Evolutionary conservation across 2,329 filamentous ascomycete species (phyloP), one percentile per base, ranked within the genome.

Genomic region (Aspergillus tanneri): DNA sequence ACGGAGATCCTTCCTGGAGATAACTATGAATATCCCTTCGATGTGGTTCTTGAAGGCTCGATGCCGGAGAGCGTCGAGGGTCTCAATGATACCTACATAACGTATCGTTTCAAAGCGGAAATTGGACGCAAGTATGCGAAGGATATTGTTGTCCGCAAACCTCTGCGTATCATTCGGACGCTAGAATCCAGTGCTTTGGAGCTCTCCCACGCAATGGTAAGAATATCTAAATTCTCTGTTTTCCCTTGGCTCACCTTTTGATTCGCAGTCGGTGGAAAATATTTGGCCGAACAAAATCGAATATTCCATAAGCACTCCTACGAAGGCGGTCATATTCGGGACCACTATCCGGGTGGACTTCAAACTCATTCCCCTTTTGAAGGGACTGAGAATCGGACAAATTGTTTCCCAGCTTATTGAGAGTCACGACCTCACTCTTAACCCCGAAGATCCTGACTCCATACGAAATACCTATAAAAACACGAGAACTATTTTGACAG

Each of bases 261-360:
- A 36, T 44, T n/a, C 45, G 18, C 48, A 81, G 76, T 79, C 88
- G 54, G 91, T 97, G 55, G 91, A 96, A 70, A 96, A 96, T 64
- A 87, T 95, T 55, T 99, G 93, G 93, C 88, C 90, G 5, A 93
- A 96, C 75, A 99, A 99, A 76, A 82, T 97, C 60, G 89, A 95
- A 67, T 99, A 99, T 73, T 92, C 90, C 23, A 90, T 99, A 54
- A 84, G 89, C 49, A 88, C 95, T 9, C 92, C 93, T 0, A 91
- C 90, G 63, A 96, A 96, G 73, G 93, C 93, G 2, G 86, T 96
- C 45, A 87, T 96, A 14, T 95, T 96, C 61, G 93, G 93, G 41
- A 95, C 89, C n/a, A 80, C 80, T 18, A 84, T 97, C 40, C 83
- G 85, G 1, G 79, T 96, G 50, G 85, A 95, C 59, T 92, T 96